phyloP scores from a whole-genome alignment of 495 filamentous ascomycete species.

The Pseudomonodictys pantanalensis region DNA sequence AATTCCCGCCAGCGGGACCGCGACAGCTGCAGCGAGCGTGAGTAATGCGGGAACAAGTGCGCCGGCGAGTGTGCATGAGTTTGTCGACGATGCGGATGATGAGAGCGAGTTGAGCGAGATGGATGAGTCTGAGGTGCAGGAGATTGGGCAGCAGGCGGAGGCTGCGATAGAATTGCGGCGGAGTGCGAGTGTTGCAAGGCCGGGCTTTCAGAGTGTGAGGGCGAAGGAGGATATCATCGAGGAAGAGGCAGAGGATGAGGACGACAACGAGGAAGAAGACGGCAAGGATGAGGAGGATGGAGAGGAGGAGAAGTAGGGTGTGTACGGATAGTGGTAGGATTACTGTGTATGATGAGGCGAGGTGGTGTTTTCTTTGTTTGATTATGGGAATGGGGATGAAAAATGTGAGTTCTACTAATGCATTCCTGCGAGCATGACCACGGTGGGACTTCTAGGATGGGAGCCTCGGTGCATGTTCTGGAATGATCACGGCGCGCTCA shows the following conservation, averaged over 20 bases:
- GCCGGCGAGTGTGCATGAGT: constrained; percentile 28
- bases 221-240: background rate
- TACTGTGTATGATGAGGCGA: no score
- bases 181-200: no score
- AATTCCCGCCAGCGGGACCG: constrained; percentile 12
- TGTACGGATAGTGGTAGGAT: no score
- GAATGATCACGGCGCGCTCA: no score
- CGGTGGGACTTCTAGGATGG: no score
- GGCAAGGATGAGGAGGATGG: background rate
- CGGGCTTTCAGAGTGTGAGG: background rate
- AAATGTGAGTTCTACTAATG: no score
- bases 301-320: background rate
- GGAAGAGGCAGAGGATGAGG: background rate
- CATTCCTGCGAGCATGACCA: no score
- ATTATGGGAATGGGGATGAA: no score
- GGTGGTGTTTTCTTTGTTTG: no score
- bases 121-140: constrained; percentile 26
- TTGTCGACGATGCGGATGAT: constrained; percentile 34
- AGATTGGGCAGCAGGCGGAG: constrained; percentile 4
- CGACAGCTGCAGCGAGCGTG: constrained; percentile 7
- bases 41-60: constrained; percentile 18
- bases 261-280: background rate
- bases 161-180: no score
- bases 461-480: no score
- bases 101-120: constrained; percentile 35